Evolutionary conservation across 2,329 filamentous ascomycete genomes (phyloP).

Genomic region (Aureobasidium leucospermi): DNA sequence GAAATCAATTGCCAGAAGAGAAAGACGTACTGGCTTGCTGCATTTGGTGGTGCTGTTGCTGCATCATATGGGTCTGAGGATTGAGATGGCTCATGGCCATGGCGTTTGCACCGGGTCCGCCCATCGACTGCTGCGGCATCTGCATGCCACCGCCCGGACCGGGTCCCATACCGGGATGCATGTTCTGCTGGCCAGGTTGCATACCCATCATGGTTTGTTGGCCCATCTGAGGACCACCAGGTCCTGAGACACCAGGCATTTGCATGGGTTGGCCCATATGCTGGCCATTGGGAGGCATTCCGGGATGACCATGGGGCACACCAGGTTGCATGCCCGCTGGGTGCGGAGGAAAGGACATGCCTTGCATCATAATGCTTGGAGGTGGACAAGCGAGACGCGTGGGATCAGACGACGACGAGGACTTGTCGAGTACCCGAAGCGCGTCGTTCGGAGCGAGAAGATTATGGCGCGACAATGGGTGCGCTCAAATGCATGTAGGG

Average conservation of each 20-base stretch:
- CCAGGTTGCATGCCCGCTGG: constrained; percentile 65
- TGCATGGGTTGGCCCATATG: constrained; percentile 64
- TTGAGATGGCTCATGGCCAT: constrained; percentile 68
- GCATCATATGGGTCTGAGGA: constrained; percentile 52
- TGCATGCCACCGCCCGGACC: constrained; percentile 27
- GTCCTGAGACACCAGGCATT: constrained; percentile 65
- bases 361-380: constrained; percentile 32
- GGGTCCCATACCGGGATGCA: constrained; percentile 29
- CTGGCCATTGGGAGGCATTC: constrained; percentile 60
- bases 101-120: constrained; percentile 47
- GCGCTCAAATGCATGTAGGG: constrained; percentile 9
- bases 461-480: neutral
- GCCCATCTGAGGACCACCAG: constrained; percentile 63
- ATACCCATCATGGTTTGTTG: constrained; percentile 71
- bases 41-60: constrained; percentile 30
- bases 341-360: constrained; percentile 52
- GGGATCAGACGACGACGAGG: neutral
- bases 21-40: constrained; percentile 25
- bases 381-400: constrained; percentile 6
- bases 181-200: constrained; percentile 57
- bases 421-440: neutral
- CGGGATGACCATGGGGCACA: constrained; percentile 56
- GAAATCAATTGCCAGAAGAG: neutral
- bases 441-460: neutral
- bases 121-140: constrained; percentile 37